These are phyloP conservation scores for Fusarium mangiferae DNA, from an alignment of 2,329 filamentous ascomycete genomes.

Conservation along the genomic window DNA sequence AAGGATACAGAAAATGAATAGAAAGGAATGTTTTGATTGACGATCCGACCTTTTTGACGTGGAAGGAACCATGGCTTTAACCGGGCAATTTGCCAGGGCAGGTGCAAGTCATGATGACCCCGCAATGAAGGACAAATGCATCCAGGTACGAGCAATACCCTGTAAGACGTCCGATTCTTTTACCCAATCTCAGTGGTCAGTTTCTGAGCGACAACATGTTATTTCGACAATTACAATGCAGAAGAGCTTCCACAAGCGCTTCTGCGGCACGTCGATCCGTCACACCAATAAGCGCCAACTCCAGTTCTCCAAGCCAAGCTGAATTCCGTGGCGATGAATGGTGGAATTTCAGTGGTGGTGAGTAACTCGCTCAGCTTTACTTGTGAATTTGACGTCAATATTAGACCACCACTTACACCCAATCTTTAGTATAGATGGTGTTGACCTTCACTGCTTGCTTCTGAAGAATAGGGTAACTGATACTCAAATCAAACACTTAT, in stretches of 20 bases:
- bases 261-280: slow-evolving; percentile 37
- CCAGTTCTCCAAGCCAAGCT: background rate
- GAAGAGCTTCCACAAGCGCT: slow-evolving; percentile 14
- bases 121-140: slow-evolving; percentile 7
- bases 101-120: slow-evolving; percentile 13
- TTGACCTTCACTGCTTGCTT: background rate
- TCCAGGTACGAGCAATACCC: slow-evolving; percentile 2
- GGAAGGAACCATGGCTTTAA: slow-evolving; percentile 18
- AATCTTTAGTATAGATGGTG: too few species aligned
- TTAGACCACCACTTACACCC: background rate
- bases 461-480: background rate
- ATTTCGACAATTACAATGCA: background rate
- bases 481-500: background rate
- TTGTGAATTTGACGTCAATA: background rate
- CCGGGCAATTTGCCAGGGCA: slow-evolving; percentile 1
- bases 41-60: background rate
- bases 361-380: background rate
- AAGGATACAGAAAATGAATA: background rate
- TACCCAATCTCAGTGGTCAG: slow-evolving; percentile 13
- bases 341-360: background rate
- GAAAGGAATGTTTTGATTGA: background rate
- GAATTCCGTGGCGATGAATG: background rate
- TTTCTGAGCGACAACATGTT: background rate
- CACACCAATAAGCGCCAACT: slow-evolving; percentile 1
- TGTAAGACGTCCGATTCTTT: slow-evolving; percentile 16